phyloP scores from a whole-genome alignment of 805 yeast species.

The Candida mattraensis region DNA sequence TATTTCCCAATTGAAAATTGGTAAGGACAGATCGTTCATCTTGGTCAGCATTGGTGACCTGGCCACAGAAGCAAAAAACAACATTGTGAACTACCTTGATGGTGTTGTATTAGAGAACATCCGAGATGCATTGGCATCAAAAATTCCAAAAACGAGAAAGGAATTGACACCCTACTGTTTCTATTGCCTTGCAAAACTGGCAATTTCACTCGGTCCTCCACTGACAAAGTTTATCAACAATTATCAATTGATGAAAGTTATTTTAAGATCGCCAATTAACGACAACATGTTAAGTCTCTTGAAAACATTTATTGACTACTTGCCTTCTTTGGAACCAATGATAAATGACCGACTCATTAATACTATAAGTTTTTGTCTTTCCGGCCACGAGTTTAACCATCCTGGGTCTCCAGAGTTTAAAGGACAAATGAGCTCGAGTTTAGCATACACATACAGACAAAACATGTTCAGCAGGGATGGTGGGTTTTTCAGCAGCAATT shows the following conservation, averaged over 20 bases:
- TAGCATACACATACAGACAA: constrained; percentile 78
- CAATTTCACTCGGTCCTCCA: constrained; percentile 90
- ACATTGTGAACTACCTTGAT: constrained; percentile 84
- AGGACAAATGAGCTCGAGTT: constrained; percentile 55
- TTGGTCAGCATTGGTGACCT: constrained; percentile 83
- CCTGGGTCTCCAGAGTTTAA: constrained; percentile 83
- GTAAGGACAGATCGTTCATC: constrained; percentile 72
- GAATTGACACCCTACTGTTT: constrained; percentile 84
- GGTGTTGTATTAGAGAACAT: constrained; percentile 84
- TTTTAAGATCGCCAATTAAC: constrained; percentile 82
- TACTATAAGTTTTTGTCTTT: constrained; percentile 68
- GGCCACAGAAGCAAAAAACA: constrained; percentile 74
- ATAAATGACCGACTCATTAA: constrained; percentile 73
- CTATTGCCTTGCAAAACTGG: constrained; percentile 83
- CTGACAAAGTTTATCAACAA: constrained; percentile 83
- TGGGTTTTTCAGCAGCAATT: constrained; percentile 27
- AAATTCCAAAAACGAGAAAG: constrained; percentile 58
- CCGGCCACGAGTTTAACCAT: constrained; percentile 77
- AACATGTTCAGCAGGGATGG: constrained; percentile 73
- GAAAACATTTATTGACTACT: constrained; percentile 60
- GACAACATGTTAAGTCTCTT: constrained; percentile 78
- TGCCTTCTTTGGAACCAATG: constrained; percentile 76
- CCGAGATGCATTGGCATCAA: constrained; percentile 71
- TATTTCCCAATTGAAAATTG: constrained; percentile 70
- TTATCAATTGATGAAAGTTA: constrained; percentile 69